Evolutionary conservation across 345 rosid genomes (phyloP).

Genomic region (Iberis pinnata): DNA sequence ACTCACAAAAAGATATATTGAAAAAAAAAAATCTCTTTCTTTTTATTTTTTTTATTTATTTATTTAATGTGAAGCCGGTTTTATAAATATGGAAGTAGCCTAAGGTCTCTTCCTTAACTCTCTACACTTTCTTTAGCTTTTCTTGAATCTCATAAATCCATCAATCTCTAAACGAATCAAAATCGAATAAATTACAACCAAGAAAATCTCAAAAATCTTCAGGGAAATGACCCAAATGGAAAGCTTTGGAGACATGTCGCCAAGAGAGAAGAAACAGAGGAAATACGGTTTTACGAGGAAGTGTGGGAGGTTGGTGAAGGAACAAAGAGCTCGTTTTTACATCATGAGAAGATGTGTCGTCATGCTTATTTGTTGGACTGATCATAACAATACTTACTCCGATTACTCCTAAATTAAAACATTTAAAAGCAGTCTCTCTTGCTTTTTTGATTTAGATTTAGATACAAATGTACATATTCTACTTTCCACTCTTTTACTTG

Average conservation of each 20-base stretch:
- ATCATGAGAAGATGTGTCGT: slow-evolving; percentile 80
- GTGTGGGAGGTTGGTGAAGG: slow-evolving; percentile 68
- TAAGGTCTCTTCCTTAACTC: slow-evolving; percentile 5
- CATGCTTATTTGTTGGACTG: slow-evolving; percentile 94
- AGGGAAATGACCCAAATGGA: slow-evolving; percentile 47
- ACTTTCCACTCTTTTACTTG: slow-evolving; percentile 2
- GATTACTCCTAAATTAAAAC: slow-evolving; percentile 12
- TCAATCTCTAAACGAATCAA: too few species aligned
- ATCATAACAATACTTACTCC: slow-evolving; percentile 43
- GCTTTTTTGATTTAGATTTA: slow-evolving; percentile 14
- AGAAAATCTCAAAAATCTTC: background rate
- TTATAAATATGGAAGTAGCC: slow-evolving; percentile 16
- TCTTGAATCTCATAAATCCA: background rate
- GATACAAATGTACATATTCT: slow-evolving; percentile 38
- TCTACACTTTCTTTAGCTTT: background rate
- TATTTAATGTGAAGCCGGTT: background rate
- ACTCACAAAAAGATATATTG: too few species aligned
- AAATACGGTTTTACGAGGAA: slow-evolving; percentile 64
- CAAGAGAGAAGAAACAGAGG: slow-evolving; percentile 26
- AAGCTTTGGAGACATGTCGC: slow-evolving; percentile 27
- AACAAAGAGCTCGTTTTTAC: slow-evolving; percentile 89
- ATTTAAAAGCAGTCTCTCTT: background rate
- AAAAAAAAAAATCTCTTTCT: too few species aligned
- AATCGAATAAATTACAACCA: too few species aligned
- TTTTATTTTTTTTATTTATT: background rate